Base-by-base conservation (phyloP, 2,329 filamentous ascomycete genomes). In the Didymella segeticola region DNA sequence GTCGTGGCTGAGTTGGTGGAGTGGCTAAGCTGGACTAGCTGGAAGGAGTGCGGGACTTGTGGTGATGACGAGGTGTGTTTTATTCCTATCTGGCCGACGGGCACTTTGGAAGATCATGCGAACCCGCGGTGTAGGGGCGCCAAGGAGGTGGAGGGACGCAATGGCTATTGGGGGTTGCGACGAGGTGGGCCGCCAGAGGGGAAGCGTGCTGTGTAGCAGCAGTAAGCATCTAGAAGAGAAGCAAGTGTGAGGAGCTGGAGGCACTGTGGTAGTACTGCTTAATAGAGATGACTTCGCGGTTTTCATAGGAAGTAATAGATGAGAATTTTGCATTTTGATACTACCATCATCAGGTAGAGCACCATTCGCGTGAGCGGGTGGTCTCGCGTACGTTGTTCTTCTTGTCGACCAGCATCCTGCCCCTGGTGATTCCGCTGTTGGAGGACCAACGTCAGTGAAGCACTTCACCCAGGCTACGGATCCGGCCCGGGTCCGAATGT, bases 51-150 rank as follows among this genome's bases (percentile, higher is more conserved):
- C 45, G 73, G 76, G 6, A 76, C 77, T 1, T 89, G 86, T 63
- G 69, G 62, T 0, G 75, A 77, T 7, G 78, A 83, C 37, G 80
- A 88, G 68, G 69, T 86, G 2, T 85, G 85, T 56, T 79, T 84
- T 38, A 75, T 87, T n/a, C 84, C 85, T 1, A 86, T 88, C 64
- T 89, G 85, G 85, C 86, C 86, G 0, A 75, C 80, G 66, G 86
- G 86, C 0, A 76, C 72, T 0, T 63, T 73, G 0, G 77, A 83
- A 22, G 85, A 88, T 63, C 83, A 86, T 61, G 78, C 76, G 26
- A 66, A 73, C 34, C 83, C 83, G 5, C 64, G 67, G 27, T 85
- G 82, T 53, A 50, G 51, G 8, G 34, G 41, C 2, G 52, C 63
- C 48, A 41, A 47, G 15, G 50, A 54, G n/a, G 49, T 57, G 1